These are phyloP conservation scores for Rauvolfia tetraphylla DNA, from an alignment of 257 asterid genomes.

Conservation along the genomic window DNA sequence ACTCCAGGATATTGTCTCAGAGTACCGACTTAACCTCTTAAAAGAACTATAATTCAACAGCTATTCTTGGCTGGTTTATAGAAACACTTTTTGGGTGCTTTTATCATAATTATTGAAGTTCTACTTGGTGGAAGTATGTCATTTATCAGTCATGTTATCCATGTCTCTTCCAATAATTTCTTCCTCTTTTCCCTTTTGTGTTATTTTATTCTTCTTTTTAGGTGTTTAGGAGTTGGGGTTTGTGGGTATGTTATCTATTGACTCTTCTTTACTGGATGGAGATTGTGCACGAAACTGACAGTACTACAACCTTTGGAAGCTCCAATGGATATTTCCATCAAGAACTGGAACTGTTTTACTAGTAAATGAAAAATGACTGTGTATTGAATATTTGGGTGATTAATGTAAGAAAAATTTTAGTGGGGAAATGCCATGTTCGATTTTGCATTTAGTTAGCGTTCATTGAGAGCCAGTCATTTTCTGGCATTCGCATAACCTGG, in stretches of 20 bases:
- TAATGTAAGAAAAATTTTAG: neutral
- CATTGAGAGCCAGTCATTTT: neutral
- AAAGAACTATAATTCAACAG: neutral
- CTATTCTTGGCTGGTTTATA: neutral
- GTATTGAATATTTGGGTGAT: neutral
- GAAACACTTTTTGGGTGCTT: neutral
- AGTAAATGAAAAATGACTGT: neutral
- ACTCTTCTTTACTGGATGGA: neutral
- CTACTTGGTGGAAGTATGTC: neutral
- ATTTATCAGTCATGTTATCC: neutral
- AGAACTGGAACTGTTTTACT: neutral
- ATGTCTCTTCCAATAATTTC: neutral
- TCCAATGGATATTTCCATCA: neutral
- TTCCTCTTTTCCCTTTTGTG: neutral
- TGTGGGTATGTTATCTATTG: neutral
- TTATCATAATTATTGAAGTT: neutral
- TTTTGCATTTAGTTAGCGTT: neutral
- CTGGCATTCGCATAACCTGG: neutral
- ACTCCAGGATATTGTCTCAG: neutral
- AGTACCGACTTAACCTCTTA: neutral
- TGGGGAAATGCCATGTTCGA: neutral
- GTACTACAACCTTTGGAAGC: neutral
- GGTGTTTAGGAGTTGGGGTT: neutral
- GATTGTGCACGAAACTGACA: neutral
- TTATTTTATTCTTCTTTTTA: neutral